Evolutionary conservation across 202 grass and related monocot genomes (phyloP).

Genomic region (Panicum hallii): DNA sequence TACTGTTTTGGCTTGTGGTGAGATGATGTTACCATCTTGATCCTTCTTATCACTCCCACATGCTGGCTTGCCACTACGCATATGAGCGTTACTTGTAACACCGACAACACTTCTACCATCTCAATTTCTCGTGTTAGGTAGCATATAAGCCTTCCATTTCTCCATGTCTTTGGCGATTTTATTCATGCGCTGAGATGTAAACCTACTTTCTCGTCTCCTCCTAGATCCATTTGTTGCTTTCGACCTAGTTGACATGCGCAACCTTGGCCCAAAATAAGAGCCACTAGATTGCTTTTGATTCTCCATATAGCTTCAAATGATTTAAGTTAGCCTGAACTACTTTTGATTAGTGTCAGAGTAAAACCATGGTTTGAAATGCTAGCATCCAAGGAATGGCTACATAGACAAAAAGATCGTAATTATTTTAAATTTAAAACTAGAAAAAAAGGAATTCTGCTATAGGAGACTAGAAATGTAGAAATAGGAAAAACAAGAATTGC

Average conservation of each 20-base stretch:
- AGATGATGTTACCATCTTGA: background rate
- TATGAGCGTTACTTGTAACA: background rate
- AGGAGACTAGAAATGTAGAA: background rate
- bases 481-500: background rate
- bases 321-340: background rate
- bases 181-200: background rate
- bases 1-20: background rate
- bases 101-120: background rate
- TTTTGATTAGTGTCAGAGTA: background rate
- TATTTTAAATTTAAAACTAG: background rate
- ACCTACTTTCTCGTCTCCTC: background rate
- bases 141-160: background rate
- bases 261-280: background rate
- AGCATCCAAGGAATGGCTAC: conserved; percentile 16
- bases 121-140: background rate
- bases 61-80: background rate
- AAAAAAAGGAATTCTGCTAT: too few relatives aligned
- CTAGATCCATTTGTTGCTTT: background rate
- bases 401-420: background rate
- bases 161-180: background rate
- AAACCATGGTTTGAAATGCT: background rate
- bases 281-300: background rate
- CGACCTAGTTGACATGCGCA: background rate
- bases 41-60: background rate
- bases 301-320: background rate